phyloP scores from a whole-genome alignment of 2,329 filamentous ascomycete species.

The Cladosporium sp. region DNA sequence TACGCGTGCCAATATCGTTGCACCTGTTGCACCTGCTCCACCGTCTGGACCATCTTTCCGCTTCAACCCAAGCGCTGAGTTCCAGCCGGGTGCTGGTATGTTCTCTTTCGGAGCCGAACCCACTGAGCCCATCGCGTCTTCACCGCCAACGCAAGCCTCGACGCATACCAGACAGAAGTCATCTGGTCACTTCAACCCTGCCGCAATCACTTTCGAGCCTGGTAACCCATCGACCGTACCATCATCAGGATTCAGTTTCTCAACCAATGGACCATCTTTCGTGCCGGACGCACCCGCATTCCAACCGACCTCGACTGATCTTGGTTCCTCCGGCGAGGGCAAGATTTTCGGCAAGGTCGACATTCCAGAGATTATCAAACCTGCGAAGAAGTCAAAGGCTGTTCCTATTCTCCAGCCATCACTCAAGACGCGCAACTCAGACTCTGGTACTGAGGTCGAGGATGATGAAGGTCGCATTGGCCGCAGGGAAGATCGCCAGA shows the following conservation, averaged over 20 bases:
- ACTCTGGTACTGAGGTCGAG: constrained; percentile 38
- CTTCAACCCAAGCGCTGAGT: constrained; percentile 32
- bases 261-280: constrained; percentile 24
- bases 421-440: constrained; percentile 20
- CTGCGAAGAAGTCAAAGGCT: constrained; percentile 71
- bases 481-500: constrained; percentile 65
- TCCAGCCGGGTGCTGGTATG: constrained; percentile 21
- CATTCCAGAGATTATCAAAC: constrained; percentile 62
- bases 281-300: constrained; percentile 24
- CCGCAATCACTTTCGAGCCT: constrained; percentile 38
- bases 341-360: constrained; percentile 42
- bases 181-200: constrained; percentile 56
- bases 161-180: constrained; percentile 24
- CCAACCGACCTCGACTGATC: constrained; percentile 30
- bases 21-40: constrained; percentile 31
- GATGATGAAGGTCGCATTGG: constrained; percentile 58
- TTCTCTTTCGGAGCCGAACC: neutral
- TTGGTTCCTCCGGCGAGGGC: constrained; percentile 30
- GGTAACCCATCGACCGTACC: constrained; percentile 21
- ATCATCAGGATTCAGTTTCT: constrained; percentile 35
- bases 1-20: constrained; percentile 81
- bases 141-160: neutral
- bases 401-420: constrained; percentile 65
- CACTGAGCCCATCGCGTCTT: constrained; percentile 28
- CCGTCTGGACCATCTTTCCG: constrained; percentile 14